These are phyloP conservation scores for Candida easanensis DNA, from an alignment of 805 yeast genomes.

Conservation along the genomic window DNA sequence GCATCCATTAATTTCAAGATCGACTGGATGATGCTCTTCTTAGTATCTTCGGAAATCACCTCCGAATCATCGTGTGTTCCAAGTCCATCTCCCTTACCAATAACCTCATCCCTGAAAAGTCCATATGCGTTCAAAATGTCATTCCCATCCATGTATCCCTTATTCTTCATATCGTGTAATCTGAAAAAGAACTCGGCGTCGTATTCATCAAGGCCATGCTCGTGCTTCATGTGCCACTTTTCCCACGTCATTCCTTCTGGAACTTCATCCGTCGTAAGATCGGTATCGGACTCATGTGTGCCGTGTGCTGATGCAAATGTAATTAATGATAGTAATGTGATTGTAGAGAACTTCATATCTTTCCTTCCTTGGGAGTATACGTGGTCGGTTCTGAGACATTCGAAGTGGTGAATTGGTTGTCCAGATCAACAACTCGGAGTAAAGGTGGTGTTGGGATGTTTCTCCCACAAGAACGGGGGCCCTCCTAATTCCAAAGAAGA, in stretches of 20 bases:
- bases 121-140: slow-evolving; percentile 87
- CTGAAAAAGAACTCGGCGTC: slow-evolving; percentile 76
- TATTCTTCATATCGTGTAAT: slow-evolving; percentile 67
- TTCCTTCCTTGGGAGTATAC: not conserved
- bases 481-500: too few species aligned
- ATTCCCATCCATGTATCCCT: slow-evolving; percentile 49
- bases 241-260: slow-evolving; percentile 70
- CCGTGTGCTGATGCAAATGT: slow-evolving; percentile 18
- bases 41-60: slow-evolving; percentile 51
- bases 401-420: not conserved
- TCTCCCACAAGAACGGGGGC: too few species aligned
- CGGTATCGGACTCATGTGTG: slow-evolving; percentile 18
- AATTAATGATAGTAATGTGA: not conserved
- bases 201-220: slow-evolving; percentile 74
- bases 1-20: slow-evolving; percentile 63
- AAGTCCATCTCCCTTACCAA: slow-evolving; percentile 89
- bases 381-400: too few species aligned
- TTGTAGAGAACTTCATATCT: not conserved
- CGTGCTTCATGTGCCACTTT: slow-evolving; percentile 87
- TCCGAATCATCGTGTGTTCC: slow-evolving; percentile 73
- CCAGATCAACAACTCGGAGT: not conserved
- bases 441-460: not conserved
- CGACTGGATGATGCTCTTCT: slow-evolving; percentile 48
- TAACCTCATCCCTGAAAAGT: slow-evolving; percentile 60
- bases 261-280: slow-evolving; percentile 29